Evolutionary conservation across 148 eudicot species (phyloP).

Genomic region (Selenicereus undatus): DNA sequence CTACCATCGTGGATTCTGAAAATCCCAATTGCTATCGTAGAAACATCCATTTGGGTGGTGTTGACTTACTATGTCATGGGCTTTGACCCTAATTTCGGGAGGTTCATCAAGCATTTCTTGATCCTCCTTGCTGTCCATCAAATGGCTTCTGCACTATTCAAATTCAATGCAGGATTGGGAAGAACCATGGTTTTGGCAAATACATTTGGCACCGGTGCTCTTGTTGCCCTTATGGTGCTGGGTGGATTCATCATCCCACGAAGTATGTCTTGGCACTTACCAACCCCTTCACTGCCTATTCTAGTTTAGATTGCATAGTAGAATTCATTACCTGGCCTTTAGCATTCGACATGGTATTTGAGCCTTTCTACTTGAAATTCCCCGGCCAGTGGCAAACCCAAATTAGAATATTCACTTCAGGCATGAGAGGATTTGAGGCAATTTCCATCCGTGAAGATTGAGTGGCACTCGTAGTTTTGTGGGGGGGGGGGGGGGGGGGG

Average conservation of each 20-base stretch:
- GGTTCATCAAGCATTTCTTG: constrained; percentile 57
- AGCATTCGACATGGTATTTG: too few species aligned
- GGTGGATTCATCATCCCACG: constrained; percentile 63
- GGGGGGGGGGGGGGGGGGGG: too few species aligned
- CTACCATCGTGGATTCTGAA: constrained; percentile 65
- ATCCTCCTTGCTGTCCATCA: constrained; percentile 52
- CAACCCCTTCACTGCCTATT: not conserved
- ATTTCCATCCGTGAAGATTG: not conserved
- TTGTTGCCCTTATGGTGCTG: constrained; percentile 44
- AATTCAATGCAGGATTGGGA: constrained; percentile 49
- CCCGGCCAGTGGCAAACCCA: constrained; percentile 45
- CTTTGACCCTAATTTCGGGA: constrained; percentile 62
- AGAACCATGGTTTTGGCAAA: constrained; percentile 56
- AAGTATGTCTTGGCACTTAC: constrained; percentile 31
- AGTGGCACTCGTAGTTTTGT: too few species aligned
- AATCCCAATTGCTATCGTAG: constrained; percentile 57
- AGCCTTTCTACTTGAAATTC: not conserved
- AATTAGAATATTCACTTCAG: constrained; percentile 2
- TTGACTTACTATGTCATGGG: constrained; percentile 68
- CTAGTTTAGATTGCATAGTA: not conserved
- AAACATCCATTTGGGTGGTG: constrained; percentile 39
- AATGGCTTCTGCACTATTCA: constrained; percentile 56
- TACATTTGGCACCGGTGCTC: constrained; percentile 55
- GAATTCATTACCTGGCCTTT: too few species aligned
- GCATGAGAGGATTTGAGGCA: not conserved